Evolutionary conservation across 345 rosid species (phyloP).

Genomic region (Moricandia arvensis): DNA sequence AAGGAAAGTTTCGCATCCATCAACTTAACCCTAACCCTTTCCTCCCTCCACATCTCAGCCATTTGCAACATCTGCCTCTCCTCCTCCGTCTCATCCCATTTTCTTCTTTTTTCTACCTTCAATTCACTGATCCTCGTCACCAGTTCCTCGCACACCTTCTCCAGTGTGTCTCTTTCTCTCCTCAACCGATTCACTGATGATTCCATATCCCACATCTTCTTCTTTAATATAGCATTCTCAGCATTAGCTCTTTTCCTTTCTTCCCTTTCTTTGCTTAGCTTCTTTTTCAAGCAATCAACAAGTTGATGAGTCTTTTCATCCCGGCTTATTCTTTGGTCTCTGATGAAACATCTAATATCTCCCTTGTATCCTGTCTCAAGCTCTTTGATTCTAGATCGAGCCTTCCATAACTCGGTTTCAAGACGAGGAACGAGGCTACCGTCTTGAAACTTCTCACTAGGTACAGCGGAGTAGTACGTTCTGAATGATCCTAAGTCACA

Average conservation of each 20-base stretch:
- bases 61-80: constrained; percentile 81
- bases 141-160: constrained; percentile 88
- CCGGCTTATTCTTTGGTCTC: background rate
- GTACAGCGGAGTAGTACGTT: constrained; percentile 28
- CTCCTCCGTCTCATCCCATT: constrained; percentile 59
- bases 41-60: constrained; percentile 94
- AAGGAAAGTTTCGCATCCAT: constrained; percentile 58
- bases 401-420: constrained; percentile 31
- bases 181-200: constrained; percentile 38
- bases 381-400: constrained; percentile 31
- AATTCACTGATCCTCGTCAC: constrained; percentile 63
- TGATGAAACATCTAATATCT: background rate
- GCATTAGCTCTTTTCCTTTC: constrained; percentile 48
- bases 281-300: constrained; percentile 26
- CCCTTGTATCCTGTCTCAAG: constrained; percentile 20
- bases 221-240: constrained; percentile 39
- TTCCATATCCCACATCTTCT: constrained; percentile 24
- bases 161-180: constrained; percentile 66
- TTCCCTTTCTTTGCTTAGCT: constrained; percentile 5
- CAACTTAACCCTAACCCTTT: constrained; percentile 85
- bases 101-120: constrained; percentile 54
- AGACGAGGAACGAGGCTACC: constrained; percentile 20
- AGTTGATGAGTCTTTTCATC: constrained; percentile 16
- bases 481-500: constrained; percentile 29
- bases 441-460: constrained; percentile 11